Evolutionary conservation across 306 rosid genomes (phyloP).

Genomic region (Oemleria cerasiformis): DNA sequence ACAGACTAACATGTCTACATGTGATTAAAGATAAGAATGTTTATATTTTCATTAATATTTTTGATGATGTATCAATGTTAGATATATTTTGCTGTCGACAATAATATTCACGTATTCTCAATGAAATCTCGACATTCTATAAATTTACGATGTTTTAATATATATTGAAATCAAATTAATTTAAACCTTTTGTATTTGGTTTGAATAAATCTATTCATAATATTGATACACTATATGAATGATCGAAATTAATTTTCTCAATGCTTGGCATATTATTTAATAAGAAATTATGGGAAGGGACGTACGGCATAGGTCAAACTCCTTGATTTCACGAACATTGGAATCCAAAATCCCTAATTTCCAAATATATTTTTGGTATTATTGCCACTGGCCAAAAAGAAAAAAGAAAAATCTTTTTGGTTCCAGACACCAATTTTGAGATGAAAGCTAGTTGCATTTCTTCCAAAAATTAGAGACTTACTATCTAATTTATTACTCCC

Average conservation of each 20-base stretch:
- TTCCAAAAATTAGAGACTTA: neutral
- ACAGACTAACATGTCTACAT: too few species aligned
- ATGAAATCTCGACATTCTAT: too few species aligned
- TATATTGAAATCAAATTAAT: neutral
- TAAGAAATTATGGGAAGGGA: too few species aligned
- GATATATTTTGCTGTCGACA: too few species aligned
- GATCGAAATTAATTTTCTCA: neutral
- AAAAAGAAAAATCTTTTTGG: conserved; percentile 1
- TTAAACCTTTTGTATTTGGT: conserved; percentile 11
- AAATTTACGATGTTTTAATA: too few species aligned
- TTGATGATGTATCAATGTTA: too few species aligned
- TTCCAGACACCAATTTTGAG: conserved; percentile 18
- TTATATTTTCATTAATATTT: too few species aligned
- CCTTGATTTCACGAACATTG: conserved; percentile 27
- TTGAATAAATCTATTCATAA: neutral
- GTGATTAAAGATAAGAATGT: too few species aligned
- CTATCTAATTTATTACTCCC: too few species aligned
- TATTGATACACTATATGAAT: neutral
- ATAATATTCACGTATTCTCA: too few species aligned
- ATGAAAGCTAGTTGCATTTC: conserved; percentile 7
- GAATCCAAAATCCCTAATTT: conserved; percentile 17
- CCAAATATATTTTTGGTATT: conserved; percentile 3
- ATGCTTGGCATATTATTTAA: too few species aligned
- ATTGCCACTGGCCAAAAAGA: neutral
- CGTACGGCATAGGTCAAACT: conserved; percentile 11